Percentiles rank a stretch among this genome's conserved stretches.
These are phyloP conservation scores for Citeromyces matritensis DNA, from an alignment of 805 yeast genomes.

Conservation along the genomic window DNA sequence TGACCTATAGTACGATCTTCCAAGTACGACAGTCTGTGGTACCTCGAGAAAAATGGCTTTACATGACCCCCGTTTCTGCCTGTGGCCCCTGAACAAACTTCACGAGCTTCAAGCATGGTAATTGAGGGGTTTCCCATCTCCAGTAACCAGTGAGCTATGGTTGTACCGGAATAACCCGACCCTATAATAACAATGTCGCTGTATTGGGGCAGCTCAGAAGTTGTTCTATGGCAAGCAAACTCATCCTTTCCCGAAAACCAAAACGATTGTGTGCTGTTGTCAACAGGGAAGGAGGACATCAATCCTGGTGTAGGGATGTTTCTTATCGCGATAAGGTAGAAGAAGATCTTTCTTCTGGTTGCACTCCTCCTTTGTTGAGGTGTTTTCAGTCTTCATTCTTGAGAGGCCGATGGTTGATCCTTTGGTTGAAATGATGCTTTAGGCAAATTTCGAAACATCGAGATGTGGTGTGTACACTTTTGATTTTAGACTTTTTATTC, in stretches of 20 bases:
- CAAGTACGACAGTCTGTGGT: constrained; percentile 5
- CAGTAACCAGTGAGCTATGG: constrained; percentile 19
- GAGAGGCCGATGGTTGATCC: too few species aligned
- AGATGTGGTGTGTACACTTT: too few species aligned
- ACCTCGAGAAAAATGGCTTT: constrained; percentile 16
- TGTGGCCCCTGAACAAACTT: constrained; percentile 23
- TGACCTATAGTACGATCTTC: constrained; percentile 18
- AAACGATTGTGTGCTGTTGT: constrained; percentile 1
- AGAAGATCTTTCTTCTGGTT: too few species aligned
- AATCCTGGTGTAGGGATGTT: too few species aligned
- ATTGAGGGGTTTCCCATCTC: constrained; percentile 7
- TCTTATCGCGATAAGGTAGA: too few species aligned
- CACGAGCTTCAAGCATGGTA: constrained; percentile 18
- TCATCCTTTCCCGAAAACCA: constrained; percentile 6
- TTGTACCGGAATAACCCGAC: constrained; percentile 28
- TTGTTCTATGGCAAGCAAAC: constrained; percentile 9
- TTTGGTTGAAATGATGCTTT: too few species aligned
- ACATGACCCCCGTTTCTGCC: constrained; percentile 36
- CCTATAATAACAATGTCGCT: constrained; percentile 26
- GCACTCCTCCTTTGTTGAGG: too few species aligned
- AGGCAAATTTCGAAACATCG: too few species aligned
- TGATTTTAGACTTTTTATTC: too few species aligned
- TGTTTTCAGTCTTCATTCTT: too few species aligned
- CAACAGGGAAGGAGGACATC: constrained; percentile 1
- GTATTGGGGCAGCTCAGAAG: constrained; percentile 15